Evolutionary conservation across 305 asterid genomes (phyloP), one percentile per base, ranked within the genome.

Genomic region (Andrographis paniculata): DNA sequence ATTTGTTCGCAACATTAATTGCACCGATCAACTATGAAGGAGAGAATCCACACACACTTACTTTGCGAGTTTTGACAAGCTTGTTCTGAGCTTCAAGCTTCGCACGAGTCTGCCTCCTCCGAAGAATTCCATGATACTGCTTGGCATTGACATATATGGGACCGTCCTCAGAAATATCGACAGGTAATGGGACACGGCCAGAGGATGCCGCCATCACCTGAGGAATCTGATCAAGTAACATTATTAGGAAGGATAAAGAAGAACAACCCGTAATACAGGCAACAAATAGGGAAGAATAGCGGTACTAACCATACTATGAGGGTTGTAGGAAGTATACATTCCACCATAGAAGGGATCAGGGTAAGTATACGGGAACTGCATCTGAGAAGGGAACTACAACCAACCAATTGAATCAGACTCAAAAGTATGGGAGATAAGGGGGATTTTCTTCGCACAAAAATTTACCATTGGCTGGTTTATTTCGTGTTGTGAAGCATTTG

Each of bases 61-160:
- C 95, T 67, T 67, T 84, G 52, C 95, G 68, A 49, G 56, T 62
- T 66, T 80, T 84, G 63, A 84, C 77, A 9, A 84, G 86, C 59
- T 81, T 81, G 77, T 84, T 84, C 50, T 84, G 93, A 35, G 93
- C 85, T 69, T 84, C 95, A 16, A 80, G 83, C 70, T 75, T 84
- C 11, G 95, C 95, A n/a, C 95, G 88, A 16, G 65, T 76, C 53
- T 84, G 93, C 31, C 95, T 70, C 67, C 95, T 72, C 50, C 95
- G 70, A 28, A 84, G 78, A 51, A 84, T 84, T 48, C 84, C 95
- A 42, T 80, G 76, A 56, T 80, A 84, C 69, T 84, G 95, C 20
- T 84, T 84, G 4, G 95, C 93, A 24, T 84, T 84, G 50, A 84
- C 95, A 42, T 66, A 84, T 41, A 80, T 78, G 33, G 95, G 95